phyloP scores from a whole-genome alignment of 1,139 yeast species.

The Magnusiomyces sp. region DNA sequence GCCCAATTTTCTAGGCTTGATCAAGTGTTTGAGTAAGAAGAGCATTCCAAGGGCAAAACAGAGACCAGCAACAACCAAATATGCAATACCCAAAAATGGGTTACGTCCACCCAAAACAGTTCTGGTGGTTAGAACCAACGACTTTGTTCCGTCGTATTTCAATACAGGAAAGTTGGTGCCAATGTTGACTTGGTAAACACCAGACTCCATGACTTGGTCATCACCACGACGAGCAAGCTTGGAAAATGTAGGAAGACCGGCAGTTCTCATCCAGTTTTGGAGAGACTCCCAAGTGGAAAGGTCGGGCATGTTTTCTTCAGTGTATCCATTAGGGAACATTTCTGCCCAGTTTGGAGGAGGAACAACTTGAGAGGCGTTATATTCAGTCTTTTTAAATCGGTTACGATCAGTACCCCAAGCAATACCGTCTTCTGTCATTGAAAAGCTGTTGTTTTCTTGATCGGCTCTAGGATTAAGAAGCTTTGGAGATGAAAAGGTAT shows the following conservation, averaged over 20 bases:
- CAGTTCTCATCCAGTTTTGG: constrained; percentile 97
- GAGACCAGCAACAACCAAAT: constrained; percentile 92
- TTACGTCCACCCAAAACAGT: constrained; percentile 90
- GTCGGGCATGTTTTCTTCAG: constrained; percentile 75
- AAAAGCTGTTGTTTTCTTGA: constrained; percentile 39
- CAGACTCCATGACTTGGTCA: constrained; percentile 47
- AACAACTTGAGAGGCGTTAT: constrained; percentile 60
- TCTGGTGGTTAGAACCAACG: constrained; percentile 70
- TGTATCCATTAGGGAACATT: constrained; percentile 82
- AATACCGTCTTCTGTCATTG: constrained; percentile 60
- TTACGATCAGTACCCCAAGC: constrained; percentile 81
- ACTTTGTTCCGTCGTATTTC: constrained; percentile 75
- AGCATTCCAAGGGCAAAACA: constrained; percentile 54
- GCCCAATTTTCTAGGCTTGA: constrained; percentile 68
- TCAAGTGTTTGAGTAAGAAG: constrained; percentile 51
- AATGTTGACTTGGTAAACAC: constrained; percentile 62
- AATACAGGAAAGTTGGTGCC: constrained; percentile 87
- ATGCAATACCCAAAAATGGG: constrained; percentile 74
- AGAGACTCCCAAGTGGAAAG: constrained; percentile 68
- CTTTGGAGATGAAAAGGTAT: constrained; percentile 52
- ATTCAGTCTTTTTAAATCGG: constrained; percentile 72
- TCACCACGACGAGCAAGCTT: constrained; percentile 79
- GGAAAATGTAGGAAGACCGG: constrained; percentile 80
- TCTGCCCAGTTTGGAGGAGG: constrained; percentile 96
- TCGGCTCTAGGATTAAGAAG: constrained; percentile 40